Conservation (phyloP, 345 rosid species). For the Capsella bursapastoris region DNA sequence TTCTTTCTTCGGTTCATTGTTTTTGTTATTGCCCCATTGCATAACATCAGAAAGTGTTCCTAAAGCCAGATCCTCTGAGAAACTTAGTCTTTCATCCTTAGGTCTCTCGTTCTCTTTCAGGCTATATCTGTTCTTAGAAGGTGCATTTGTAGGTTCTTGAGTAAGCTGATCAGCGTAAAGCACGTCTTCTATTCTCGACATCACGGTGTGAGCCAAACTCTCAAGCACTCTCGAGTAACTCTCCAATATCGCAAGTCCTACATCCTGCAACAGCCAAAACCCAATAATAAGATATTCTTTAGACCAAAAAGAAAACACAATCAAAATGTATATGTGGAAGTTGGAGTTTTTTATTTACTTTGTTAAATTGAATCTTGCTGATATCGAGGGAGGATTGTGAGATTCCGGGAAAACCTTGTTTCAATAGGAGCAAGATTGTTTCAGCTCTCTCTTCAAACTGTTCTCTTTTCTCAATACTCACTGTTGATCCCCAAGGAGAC, state of each 20-base stretch:
- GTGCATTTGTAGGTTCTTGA: conserved; percentile 58
- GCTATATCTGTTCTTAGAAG: conserved; percentile 43
- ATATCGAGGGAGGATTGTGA: conserved; percentile 85
- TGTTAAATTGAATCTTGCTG: conserved; percentile 77
- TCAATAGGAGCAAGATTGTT: conserved; percentile 73
- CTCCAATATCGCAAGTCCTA: conserved; percentile 83
- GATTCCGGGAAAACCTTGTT: conserved; percentile 79
- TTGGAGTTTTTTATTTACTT: conserved; percentile 25
- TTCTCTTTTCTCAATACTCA: conserved; percentile 88
- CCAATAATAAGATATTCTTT: not conserved
- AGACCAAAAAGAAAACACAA: not conserved
- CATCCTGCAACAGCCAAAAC: conserved; percentile 54
- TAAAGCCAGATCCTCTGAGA: conserved; percentile 40
- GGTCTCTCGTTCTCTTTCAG: conserved; percentile 36
- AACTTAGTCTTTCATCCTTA: conserved; percentile 40
- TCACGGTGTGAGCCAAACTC: conserved; percentile 79
- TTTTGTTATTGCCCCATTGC: conserved; percentile 67
- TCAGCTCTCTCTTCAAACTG: conserved; percentile 91
- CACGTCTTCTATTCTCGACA: conserved; percentile 84
- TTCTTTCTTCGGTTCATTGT: conserved; percentile 50
- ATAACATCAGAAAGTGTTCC: conserved; percentile 73
- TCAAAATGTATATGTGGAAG: not conserved
- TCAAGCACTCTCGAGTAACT: conserved; percentile 88
- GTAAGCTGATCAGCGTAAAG: conserved; percentile 62
- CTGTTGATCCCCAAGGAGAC: conserved; percentile 84